These are phyloP conservation scores for Abrus pulchellus DNA, from an alignment of 306 rosid species.

Conservation along the genomic window DNA sequence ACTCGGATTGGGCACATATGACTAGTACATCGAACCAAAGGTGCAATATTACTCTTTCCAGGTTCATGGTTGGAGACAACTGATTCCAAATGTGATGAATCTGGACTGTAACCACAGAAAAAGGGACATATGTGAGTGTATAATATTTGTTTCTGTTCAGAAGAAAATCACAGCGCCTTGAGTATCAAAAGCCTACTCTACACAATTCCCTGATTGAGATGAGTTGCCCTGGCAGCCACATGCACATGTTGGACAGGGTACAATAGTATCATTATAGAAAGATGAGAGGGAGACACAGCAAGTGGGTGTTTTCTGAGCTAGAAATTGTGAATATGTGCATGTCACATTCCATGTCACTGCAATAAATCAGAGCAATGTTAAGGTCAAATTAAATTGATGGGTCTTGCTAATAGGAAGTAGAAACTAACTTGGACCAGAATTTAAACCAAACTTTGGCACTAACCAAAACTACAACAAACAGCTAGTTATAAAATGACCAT, in stretches of 20 bases:
- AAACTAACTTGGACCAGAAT: background rate
- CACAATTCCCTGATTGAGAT: conserved; percentile 67
- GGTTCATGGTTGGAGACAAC: conserved; percentile 58
- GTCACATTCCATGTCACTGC: conserved; percentile 97
- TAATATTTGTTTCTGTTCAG: background rate
- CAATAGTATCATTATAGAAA: conserved; percentile 82
- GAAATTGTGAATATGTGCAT: conserved; percentile 86
- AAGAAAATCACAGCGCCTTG: conserved; percentile 24
- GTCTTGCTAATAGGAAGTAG: background rate
- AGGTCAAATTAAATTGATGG: conserved; percentile 17
- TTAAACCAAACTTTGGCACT: background rate
- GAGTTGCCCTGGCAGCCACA: conserved; percentile 79
- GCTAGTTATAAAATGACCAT: conserved; percentile 15
- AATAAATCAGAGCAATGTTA: conserved; percentile 37
- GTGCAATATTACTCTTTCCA: conserved; percentile 50
- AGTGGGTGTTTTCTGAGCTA: conserved; percentile 78
- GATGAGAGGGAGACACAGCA: conserved; percentile 94
- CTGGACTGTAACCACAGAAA: conserved; percentile 56
- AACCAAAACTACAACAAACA: background rate
- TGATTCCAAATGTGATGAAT: conserved; percentile 68
- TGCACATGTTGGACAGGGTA: conserved; percentile 78
- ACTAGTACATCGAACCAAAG: conserved; percentile 80
- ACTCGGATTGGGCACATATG: conserved; percentile 94
- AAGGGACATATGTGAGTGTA: conserved; percentile 21
- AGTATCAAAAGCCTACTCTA: conserved; percentile 64